These are phyloP conservation scores for Cordyceps tenuipes DNA, from an alignment of 2,329 filamentous ascomycete genomes.

Conservation along the genomic window DNA sequence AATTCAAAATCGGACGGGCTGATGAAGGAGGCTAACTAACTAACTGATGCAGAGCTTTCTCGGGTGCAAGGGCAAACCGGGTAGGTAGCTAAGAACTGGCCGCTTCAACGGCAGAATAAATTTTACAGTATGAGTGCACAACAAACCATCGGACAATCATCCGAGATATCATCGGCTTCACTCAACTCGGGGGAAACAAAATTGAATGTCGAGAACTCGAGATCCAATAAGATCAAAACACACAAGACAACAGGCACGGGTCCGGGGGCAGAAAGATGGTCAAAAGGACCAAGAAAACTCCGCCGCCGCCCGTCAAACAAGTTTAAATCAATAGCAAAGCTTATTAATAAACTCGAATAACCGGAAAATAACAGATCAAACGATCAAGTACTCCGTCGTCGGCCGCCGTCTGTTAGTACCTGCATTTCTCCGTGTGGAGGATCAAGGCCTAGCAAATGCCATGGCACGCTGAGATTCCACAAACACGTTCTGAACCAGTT, in stretches of 20 bases:
- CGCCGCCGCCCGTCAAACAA: background rate
- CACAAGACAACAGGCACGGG: background rate
- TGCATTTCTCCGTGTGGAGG: constrained; percentile 1
- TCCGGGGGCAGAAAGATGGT: background rate
- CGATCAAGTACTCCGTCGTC: background rate
- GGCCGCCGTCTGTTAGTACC: background rate
- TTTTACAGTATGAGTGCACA: too few relatives aligned
- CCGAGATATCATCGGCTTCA: background rate
- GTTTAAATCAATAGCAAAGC: background rate
- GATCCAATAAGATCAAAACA: background rate
- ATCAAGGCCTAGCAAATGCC: background rate
- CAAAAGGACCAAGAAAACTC: background rate
- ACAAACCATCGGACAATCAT: background rate
- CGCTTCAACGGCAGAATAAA: background rate
- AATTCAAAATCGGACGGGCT: background rate
- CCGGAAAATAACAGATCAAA: too few relatives aligned
- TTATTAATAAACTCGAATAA: too few relatives aligned
- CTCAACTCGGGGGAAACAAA: background rate
- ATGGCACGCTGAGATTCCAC: constrained; percentile 1
- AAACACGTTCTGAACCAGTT: background rate
- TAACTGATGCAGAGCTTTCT: background rate
- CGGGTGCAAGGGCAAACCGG: background rate
- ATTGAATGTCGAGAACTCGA: background rate
- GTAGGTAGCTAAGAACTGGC: background rate
- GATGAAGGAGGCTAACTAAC: background rate